phyloP scores from a whole-genome alignment of 306 rosid species.

The Pterocarpus santalinus region DNA sequence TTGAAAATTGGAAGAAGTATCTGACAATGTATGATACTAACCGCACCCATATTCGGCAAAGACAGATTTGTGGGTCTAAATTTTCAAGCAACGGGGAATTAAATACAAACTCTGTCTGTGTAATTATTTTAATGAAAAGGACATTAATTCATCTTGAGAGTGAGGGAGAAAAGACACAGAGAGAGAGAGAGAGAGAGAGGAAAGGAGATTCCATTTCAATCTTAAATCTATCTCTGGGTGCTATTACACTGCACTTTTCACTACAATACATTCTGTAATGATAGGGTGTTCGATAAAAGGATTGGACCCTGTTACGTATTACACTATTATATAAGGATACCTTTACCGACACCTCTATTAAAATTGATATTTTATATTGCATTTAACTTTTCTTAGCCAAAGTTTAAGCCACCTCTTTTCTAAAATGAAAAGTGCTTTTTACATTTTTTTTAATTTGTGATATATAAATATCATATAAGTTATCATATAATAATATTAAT shows the following conservation, averaged over 20 bases:
- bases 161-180: constrained; percentile 5
- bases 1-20: neutral
- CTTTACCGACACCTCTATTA: neutral
- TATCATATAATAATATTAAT: too few relatives aligned
- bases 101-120: constrained; percentile 49
- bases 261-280: constrained; percentile 41
- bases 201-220: constrained; percentile 68
- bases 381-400: neutral
- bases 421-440: neutral
- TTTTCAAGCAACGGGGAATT: constrained; percentile 54
- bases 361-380: neutral
- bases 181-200: neutral
- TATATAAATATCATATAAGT: too few relatives aligned
- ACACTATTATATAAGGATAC: neutral
- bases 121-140: constrained; percentile 64
- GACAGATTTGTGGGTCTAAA: constrained; percentile 76
- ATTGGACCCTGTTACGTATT: neutral
- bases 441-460: too few relatives aligned
- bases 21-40: constrained; percentile 39
- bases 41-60: constrained; percentile 43
- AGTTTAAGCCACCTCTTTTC: neutral
- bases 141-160: constrained; percentile 66
- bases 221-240: constrained; percentile 45
- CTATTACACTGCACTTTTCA: constrained; percentile 45
- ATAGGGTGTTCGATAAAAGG: neutral